Base-by-base conservation (phyloP, 371 early-diverging fungal genomes). In the Massospora cicadina region DNA sequence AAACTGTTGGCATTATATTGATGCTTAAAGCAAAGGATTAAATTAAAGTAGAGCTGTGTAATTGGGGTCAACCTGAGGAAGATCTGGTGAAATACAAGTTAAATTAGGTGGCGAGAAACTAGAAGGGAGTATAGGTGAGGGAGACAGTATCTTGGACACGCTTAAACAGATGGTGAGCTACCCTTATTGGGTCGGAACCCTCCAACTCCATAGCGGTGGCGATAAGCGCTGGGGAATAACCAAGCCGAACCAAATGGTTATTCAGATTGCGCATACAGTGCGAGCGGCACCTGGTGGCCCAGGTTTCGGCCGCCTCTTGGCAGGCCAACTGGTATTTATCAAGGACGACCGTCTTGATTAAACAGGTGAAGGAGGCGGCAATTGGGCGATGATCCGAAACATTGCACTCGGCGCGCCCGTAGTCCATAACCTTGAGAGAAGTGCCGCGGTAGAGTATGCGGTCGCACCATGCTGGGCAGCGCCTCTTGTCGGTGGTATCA, bases 401-500 rank as follows among this genome's bases (percentile, higher is more conserved):
- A 0, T 73, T 74, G 26, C 83, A 76, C 65, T 87, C 87, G 64
- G 71, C 71, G 29, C 89, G 77, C 29, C 62, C 64, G 66, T 81
- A 79, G 60, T 71, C 75, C 27, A 75, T 26, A 29, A 71, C 74
- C 17, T 74, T 58, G 32, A 74, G 70, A 43, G 69, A 68, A 1
- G 31, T 29, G 3, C 76, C 78, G 33, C 77, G 69, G 67, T 72
- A 82, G 27, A 85, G 68, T 33, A 85, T 77, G n/a, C 93, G 79
- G 72, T 92, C 93, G 63, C 91, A 92, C 85, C 87, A 92, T 0
- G 88, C 84, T 1, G 91, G 91, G 0, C 83, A 77, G 1, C 91
- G 78, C 69, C 80, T 72, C 70, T 92, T 92, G 26, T 89, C 88
- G 7, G 84, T 83, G 1, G 83, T 76, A 66, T 92, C 93, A 67